Percentiles rank a stretch among this genome's conserved stretches.
Evolutionary conservation across 2,329 filamentous ascomycete species (phyloP).

Genomic region (Emmonsiellopsis sp.): DNA sequence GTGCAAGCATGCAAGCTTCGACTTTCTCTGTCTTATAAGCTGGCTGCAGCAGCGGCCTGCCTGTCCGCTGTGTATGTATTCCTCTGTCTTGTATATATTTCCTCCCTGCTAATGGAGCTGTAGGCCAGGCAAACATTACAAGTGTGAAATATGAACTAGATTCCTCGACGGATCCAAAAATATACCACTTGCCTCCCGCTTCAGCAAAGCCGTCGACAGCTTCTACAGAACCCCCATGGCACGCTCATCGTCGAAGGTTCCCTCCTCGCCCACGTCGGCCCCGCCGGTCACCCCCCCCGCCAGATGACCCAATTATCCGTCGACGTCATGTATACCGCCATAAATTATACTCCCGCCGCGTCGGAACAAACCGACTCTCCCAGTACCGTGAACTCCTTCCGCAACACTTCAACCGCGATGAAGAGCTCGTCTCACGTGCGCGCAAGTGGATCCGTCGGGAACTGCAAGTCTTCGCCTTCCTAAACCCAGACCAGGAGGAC

Average conservation of each 20-base stretch:
- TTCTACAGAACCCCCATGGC: slow-evolving; percentile 3
- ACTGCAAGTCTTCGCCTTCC: slow-evolving; percentile 68
- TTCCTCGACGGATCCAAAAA: slow-evolving; percentile 44
- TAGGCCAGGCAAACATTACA: slow-evolving; percentile 43
- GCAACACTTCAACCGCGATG: slow-evolving; percentile 51
- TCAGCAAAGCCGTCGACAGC: slow-evolving; percentile 8
- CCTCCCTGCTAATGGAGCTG: slow-evolving; percentile 2
- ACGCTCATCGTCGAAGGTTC: background rate
- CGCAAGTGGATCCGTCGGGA: slow-evolving; percentile 76
- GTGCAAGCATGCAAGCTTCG: slow-evolving; percentile 72
- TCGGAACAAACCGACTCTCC: slow-evolving; percentile 72
- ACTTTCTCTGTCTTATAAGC: slow-evolving; percentile 72
- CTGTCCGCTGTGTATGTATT: slow-evolving; percentile 69
- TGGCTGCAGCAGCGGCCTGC: slow-evolving; percentile 66
- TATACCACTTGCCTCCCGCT: slow-evolving; percentile 43
- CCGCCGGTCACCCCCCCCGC: slow-evolving; percentile 14
- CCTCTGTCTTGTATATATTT: background rate
- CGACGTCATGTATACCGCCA: slow-evolving; percentile 66
- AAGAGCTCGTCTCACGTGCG: slow-evolving; percentile 64
- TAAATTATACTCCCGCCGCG: slow-evolving; percentile 65
- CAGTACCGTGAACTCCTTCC: slow-evolving; percentile 67
- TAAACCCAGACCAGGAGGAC: slow-evolving; percentile 8
- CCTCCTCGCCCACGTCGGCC: slow-evolving; percentile 7
- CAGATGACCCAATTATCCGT: slow-evolving; percentile 41
- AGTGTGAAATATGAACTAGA: slow-evolving; percentile 59